Percentiles rank a stretch among this genome's conserved stretches.
phyloP scores from a whole-genome alignment of 306 rosid genomes.

The Quercus suber region DNA sequence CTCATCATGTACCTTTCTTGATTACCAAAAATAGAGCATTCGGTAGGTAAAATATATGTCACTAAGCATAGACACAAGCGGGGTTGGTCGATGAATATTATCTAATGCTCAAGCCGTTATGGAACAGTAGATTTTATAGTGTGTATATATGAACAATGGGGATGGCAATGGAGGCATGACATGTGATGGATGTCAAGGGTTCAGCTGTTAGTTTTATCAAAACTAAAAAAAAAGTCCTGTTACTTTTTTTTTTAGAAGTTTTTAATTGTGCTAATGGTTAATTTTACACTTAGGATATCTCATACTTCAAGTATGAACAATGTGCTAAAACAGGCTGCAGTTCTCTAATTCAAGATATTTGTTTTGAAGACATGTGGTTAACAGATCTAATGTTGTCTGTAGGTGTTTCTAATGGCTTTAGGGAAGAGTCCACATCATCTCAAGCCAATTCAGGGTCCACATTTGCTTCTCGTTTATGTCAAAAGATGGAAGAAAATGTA shows the following conservation, averaged over 20 bases:
- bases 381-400: slow-evolving; percentile 29
- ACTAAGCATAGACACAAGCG: too few species aligned
- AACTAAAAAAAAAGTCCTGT: background rate
- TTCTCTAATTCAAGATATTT: background rate
- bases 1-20: background rate
- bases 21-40: background rate
- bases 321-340: slow-evolving; percentile 4
- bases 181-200: background rate
- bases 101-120: background rate
- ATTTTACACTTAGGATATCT: slow-evolving; percentile 8
- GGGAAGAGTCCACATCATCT: slow-evolving; percentile 35
- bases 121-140: background rate
- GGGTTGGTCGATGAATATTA: background rate
- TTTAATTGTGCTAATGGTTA: background rate
- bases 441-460: slow-evolving; percentile 24
- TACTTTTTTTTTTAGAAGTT: background rate
- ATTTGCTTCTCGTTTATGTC: slow-evolving; percentile 43
- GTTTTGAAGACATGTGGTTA: slow-evolving; percentile 5
- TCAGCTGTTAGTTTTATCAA: background rate
- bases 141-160: background rate
- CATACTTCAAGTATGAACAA: slow-evolving; percentile 17
- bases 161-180: background rate
- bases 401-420: slow-evolving; percentile 44
- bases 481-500: slow-evolving; percentile 59
- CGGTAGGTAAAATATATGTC: too few species aligned